These are phyloP conservation scores for Sherardia arvensis DNA, from an alignment of 257 asterid genomes.

Conservation along the genomic window DNA sequence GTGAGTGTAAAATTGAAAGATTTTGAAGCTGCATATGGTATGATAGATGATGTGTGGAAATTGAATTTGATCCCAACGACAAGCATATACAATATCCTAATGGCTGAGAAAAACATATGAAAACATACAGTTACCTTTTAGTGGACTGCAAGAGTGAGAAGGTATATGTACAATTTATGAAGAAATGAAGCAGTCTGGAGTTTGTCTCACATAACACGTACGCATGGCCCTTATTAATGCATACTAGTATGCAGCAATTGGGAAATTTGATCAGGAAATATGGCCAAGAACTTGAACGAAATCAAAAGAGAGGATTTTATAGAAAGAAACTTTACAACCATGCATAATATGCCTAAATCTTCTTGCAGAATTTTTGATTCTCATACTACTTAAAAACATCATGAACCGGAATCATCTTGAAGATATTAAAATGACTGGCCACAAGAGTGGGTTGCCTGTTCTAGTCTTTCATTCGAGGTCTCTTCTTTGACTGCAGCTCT, in stretches of 20 bases:
- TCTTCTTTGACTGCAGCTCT: conserved; percentile 72
- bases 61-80: conserved; percentile 45
- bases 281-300: conserved; percentile 46
- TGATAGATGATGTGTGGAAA: conserved; percentile 47
- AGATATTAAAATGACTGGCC: conserved; percentile 46
- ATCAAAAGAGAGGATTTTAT: conserved; percentile 25
- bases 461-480: conserved; percentile 54
- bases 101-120: conserved; percentile 66
- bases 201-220: conserved; percentile 51
- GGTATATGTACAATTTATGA: conserved; percentile 50
- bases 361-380: neutral
- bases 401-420: too few relatives aligned
- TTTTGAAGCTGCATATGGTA: conserved; percentile 74
- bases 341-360: neutral
- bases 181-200: conserved; percentile 38
- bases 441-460: conserved; percentile 85
- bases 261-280: conserved; percentile 51
- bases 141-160: conserved; percentile 46
- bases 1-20: conserved; percentile 74
- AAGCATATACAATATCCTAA: conserved; percentile 55
- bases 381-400: neutral
- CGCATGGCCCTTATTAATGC: conserved; percentile 78
- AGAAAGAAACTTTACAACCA: neutral
- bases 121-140: conserved; percentile 75
- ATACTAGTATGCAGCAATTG: conserved; percentile 74